Base-by-base conservation (phyloP, 129 eudicot species). In the Dittrichia graveolens region DNA sequence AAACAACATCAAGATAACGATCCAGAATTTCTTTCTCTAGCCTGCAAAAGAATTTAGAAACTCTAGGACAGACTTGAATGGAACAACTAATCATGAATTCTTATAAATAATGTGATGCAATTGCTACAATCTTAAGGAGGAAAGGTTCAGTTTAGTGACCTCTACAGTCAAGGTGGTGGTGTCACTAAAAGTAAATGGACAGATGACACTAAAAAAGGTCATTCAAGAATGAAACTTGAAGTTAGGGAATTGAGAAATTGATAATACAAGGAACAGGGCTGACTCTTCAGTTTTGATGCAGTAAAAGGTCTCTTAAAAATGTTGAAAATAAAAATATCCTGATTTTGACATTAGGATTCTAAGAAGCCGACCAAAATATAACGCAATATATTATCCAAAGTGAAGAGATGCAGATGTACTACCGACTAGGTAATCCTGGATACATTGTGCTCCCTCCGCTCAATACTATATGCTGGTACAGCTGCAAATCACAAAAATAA, bases 361-460 rank as follows among this genome's bases (percentile, higher is more conserved):
- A 38, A 47, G 6, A 57, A 12, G 18, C 34, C 56, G 44, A 65
- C 47, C 76, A 69, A 60, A 42, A 38, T 40, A 59, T 37, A 58
- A 48, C 60, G 56, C 8, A 67, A 67, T 60, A 69, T 16, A 67
- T 46, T 6, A 12, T 56, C 68, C 3, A 57, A 65, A 54, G 71
- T 3, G 31, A 37, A 44, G 24, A 54, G 76, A 58, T 54, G 57
- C 38, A 4, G 74, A 80, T 69, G 67, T 59, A 65, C 67, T 91
- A 94, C 98, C 98, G 92, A 77, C 98, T 94, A 68, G 98, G 98
- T 74, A 94, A 80, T 74, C 98, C 98, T 40, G 98, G 97, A 81
- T 94, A 94, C 97, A 94, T 94, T n/a, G 98, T 94, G 74, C 98
- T 94, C 75, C 98, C 98, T 40, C 98, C 98, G 54, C 98, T 94